phyloP scores from a whole-genome alignment of 1,284 basidiomycete genomes.

The Ceratobasidium sp. region DNA sequence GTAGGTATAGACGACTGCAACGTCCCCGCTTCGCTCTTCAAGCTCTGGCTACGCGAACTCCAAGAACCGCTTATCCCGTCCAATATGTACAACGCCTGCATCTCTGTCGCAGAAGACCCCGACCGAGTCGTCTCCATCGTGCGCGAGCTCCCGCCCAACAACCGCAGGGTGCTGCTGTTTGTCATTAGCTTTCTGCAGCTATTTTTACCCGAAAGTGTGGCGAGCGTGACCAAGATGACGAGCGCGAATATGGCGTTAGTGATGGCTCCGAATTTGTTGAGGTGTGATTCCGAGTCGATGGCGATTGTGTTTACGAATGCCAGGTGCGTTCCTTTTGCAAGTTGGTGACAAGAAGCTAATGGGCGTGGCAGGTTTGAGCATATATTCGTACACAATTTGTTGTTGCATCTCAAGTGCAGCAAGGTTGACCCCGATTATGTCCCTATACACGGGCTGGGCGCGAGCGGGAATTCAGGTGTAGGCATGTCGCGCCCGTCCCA shows the following conservation, averaged over 20 bases:
- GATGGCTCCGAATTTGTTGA: conserved; percentile 87
- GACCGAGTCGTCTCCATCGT: conserved; percentile 78
- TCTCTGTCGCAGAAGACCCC: conserved; percentile 68
- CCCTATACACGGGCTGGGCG: conserved; percentile 79
- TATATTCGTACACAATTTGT: conserved; percentile 83
- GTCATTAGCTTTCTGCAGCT: conserved; percentile 89
- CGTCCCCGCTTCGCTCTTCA: conserved; percentile 86
- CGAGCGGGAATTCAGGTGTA: conserved; percentile 4
- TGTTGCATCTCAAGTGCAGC: conserved; percentile 79
- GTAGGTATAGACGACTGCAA: conserved; percentile 82
- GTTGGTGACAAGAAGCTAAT: conserved; percentile 36
- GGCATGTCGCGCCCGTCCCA: conserved; percentile 14
- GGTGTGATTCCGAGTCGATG: conserved; percentile 85
- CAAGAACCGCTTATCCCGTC: conserved; percentile 87
- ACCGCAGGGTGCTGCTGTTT: conserved; percentile 84
- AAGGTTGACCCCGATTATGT: conserved; percentile 78
- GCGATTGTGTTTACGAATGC: conserved; percentile 88
- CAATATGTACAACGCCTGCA: conserved; percentile 88
- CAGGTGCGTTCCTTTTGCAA: conserved; percentile 65
- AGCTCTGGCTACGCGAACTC: conserved; percentile 91
- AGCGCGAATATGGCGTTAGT: conserved; percentile 77
- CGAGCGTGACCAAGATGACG: conserved; percentile 86
- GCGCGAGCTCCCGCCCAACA: conserved; percentile 80
- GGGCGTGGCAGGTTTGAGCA: conserved; percentile 77
- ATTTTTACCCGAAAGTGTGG: conserved; percentile 80